Base-by-base conservation (phyloP, 345 rosid species). In the Populus euphratica region DNA sequence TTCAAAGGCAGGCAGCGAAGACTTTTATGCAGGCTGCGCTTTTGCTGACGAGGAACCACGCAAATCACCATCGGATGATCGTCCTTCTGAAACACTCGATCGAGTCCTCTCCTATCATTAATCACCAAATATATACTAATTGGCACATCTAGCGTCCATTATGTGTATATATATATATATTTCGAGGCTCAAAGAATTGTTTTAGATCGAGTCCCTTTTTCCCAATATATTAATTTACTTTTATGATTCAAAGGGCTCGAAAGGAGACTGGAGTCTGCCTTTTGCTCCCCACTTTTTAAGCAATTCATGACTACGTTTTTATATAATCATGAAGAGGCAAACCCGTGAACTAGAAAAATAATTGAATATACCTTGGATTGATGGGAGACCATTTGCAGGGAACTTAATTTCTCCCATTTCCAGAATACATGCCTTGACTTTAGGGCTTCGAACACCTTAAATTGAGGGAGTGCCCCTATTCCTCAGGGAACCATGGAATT, bases 11-110 rank as follows among this genome's bases (percentile, higher is more conserved):
- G 73, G 62, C 62, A 49, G 62, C 62, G 61, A n/a, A 70, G 36
- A 70, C 29, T 49, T 23, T 3, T 2, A 47, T 3, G 6, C 41
- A 21, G 16, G 66, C 76, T 72, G 50, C 61, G 72, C 56, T 64
- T 76, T 65, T 20, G 81, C 81, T 78, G 81, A 78, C 81, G 18
- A 39, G 23, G 68, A 29, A 65, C 38, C 13, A n/a, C 63, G 63
- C 63, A 3, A 56, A 56, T 56, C 62, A 56, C 62, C 27, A 56
- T 56, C 13, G 18, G 50, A 47, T 47, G 50, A 47, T 13, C 50
- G 2, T 13, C 5, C 18, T 44, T 13, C 50, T 44, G 17, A 14
- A 44, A 13, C 50, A 47, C 36, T 33, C 36, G 36, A 2, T 2
- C 49, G 17, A 44, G 16, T 44, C 50, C 3, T 44, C 50, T 44